Conservation (phyloP, 495 filamentous ascomycete genomes). For the Penicillium coprophilum region DNA sequence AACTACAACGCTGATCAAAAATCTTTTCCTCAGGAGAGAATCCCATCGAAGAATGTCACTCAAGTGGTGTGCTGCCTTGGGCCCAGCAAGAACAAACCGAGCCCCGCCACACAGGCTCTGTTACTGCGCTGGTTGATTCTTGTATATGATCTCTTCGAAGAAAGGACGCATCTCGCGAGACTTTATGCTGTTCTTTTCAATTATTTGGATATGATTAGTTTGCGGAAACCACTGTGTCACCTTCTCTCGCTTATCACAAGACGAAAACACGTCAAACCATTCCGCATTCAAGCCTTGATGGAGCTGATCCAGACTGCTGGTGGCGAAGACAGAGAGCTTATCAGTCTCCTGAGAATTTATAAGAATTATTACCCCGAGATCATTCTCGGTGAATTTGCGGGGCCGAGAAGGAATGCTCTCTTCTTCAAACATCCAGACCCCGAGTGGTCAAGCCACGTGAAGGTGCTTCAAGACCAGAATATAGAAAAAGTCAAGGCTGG, state of each 20-base stretch:
- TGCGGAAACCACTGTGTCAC: constrained; percentile 62
- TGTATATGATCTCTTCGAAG: constrained; percentile 71
- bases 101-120: constrained; percentile 63
- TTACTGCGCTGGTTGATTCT: constrained; percentile 80
- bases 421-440: constrained; percentile 68
- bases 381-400: constrained; percentile 64
- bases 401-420: constrained; percentile 36
- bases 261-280: constrained; percentile 84
- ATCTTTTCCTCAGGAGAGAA: constrained; percentile 65
- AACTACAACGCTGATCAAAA: constrained; percentile 63
- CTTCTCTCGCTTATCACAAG: constrained; percentile 79
- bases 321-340: constrained; percentile 68
- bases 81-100: constrained; percentile 74
- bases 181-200: constrained; percentile 81
- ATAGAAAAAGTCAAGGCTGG: constrained; percentile 29
- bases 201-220: constrained; percentile 73
- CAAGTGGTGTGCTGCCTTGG: constrained; percentile 73
- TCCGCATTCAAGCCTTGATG: constrained; percentile 78
- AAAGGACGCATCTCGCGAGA: constrained; percentile 61
- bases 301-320: constrained; percentile 46
- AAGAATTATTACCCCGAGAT: constrained; percentile 92
- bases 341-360: constrained; percentile 77
- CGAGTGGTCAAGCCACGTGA: constrained; percentile 72
- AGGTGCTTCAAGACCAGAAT: constrained; percentile 63
- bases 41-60: constrained; percentile 61